Evolutionary conservation across 805 yeast species (phyloP).

Genomic region (Brettanomyces sp.): DNA sequence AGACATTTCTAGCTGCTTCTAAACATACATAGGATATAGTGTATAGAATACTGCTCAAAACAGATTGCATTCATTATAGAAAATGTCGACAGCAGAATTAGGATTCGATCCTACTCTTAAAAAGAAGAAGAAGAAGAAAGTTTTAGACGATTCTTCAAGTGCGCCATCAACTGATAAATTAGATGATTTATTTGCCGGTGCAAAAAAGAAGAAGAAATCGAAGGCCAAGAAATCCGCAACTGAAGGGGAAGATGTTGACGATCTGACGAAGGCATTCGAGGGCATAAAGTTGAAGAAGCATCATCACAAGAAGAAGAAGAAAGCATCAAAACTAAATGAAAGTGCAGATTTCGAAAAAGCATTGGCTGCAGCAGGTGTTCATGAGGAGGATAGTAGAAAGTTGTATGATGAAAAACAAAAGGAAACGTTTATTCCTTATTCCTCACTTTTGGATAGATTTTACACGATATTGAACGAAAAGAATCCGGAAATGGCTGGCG

Average conservation of each 20-base stretch:
- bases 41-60: not conserved
- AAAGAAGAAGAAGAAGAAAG: constrained; percentile 67
- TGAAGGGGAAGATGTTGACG: constrained; percentile 29
- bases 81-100: constrained; percentile 28
- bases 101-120: constrained; percentile 71
- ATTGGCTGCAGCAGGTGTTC: constrained; percentile 82
- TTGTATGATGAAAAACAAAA: constrained; percentile 21
- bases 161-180: constrained; percentile 30
- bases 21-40: not conserved
- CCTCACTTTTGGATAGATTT: constrained; percentile 71
- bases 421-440: constrained; percentile 60
- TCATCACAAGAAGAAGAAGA: constrained; percentile 78
- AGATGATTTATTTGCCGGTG: constrained; percentile 65
- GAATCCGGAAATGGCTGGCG: constrained; percentile 98
- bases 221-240: constrained; percentile 30
- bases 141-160: constrained; percentile 19
- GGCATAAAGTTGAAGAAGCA: constrained; percentile 52
- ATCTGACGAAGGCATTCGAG: constrained; percentile 51
- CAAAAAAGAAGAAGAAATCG: constrained; percentile 83
- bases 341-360: constrained; percentile 77
- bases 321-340: constrained; percentile 44
- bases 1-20: too few species aligned
- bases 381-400: constrained; percentile 25
- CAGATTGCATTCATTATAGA: not conserved
- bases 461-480: constrained; percentile 79